Evolutionary conservation across 2,329 filamentous ascomycete genomes (phyloP).

Genomic region (Sporothrix dimorphospora): DNA sequence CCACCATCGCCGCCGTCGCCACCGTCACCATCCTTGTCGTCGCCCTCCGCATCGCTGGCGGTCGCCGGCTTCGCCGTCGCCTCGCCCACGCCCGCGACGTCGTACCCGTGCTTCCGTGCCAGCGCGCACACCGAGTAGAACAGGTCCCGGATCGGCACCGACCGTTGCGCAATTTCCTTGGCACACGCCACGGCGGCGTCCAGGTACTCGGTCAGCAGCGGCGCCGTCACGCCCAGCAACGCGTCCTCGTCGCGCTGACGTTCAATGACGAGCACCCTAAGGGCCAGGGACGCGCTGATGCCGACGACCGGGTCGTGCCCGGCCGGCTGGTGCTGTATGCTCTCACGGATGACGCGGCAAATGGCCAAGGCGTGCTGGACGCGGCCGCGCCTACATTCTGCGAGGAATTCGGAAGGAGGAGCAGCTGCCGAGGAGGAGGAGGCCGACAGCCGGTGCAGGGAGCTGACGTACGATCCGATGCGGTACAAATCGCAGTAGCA

Average conservation of each 20-base stretch:
- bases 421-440: background rate
- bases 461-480: conserved; percentile 19
- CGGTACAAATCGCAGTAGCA: conserved; percentile 28
- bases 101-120: conserved; percentile 18
- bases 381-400: conserved; percentile 11
- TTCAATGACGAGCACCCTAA: conserved; percentile 19
- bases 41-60: background rate
- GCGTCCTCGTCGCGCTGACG: conserved; percentile 19
- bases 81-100: background rate
- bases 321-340: conserved; percentile 15
- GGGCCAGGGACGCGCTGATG: conserved; percentile 22
- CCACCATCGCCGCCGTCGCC: no score
- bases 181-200: conserved; percentile 21
- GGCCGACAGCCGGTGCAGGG: background rate
- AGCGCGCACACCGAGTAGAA: conserved; percentile 24
- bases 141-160: conserved; percentile 25
- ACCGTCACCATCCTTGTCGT: background rate
- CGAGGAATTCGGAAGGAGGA: background rate
- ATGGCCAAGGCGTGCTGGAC: conserved; percentile 24
- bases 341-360: conserved; percentile 15
- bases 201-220: background rate
- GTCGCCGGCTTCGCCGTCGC: background rate
- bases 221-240: conserved; percentile 5
- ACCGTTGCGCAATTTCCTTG: conserved; percentile 25
- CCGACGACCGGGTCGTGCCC: conserved; percentile 22